Evolutionary conservation across 2,329 filamentous ascomycete species (phyloP).

Genomic region (Thyridium curvatum): DNA sequence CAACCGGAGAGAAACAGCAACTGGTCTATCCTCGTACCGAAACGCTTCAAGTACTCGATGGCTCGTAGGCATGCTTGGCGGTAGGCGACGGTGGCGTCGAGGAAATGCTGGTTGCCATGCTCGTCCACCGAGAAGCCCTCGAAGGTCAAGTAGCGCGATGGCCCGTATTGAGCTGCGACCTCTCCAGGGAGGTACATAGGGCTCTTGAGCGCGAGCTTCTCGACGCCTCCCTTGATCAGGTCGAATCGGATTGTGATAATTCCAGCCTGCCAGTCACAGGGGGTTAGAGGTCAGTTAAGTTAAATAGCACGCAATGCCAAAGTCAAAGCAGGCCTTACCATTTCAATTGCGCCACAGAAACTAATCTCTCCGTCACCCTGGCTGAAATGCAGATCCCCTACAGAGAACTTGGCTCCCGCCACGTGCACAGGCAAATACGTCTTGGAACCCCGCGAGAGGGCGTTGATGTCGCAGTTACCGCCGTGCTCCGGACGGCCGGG

Average conservation of each 20-base stretch:
- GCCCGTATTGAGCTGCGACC: slow-evolving; percentile 82
- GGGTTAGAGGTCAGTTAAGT: no score
- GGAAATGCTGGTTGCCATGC: slow-evolving; percentile 80
- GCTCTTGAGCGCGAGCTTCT: slow-evolving; percentile 68
- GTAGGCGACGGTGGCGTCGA: slow-evolving; percentile 83
- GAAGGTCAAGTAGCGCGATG: slow-evolving; percentile 75
- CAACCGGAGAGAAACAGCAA: no score
- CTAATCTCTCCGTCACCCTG: slow-evolving; percentile 87
- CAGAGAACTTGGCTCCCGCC: slow-evolving; percentile 78
- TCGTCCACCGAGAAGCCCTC: slow-evolving; percentile 90
- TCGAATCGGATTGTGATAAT: slow-evolving; percentile 86
- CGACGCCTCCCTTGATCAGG: slow-evolving; percentile 76
- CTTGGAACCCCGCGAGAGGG: slow-evolving; percentile 38
- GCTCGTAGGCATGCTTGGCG: slow-evolving; percentile 71
- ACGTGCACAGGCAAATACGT: slow-evolving; percentile 88
- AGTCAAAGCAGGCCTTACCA: slow-evolving; percentile 50
- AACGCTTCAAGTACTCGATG: slow-evolving; percentile 74
- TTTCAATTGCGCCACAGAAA: slow-evolving; percentile 87
- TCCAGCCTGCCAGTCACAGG: slow-evolving; percentile 22
- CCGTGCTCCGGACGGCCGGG: slow-evolving; percentile 82
- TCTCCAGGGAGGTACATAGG: slow-evolving; percentile 84
- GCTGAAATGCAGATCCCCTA: slow-evolving; percentile 79
- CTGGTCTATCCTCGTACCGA: slow-evolving; percentile 33
- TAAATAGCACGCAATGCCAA: no score
- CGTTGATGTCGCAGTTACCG: slow-evolving; percentile 68